phyloP scores from a whole-genome alignment of 192 early-diverging fungal species.

The Backusella liffmaniae region DNA sequence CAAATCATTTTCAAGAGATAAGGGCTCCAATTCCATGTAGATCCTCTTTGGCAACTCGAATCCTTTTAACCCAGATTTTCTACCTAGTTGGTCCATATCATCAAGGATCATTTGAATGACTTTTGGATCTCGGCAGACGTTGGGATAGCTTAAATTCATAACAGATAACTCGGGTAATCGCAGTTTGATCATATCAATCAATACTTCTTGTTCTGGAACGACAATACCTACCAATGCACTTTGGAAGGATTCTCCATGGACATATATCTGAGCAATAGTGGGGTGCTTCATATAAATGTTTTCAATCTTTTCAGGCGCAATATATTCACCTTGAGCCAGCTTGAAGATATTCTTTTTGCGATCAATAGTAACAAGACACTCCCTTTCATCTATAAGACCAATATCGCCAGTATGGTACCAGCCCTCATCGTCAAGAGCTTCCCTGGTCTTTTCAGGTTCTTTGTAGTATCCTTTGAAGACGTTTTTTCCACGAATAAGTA shows the following conservation, averaged over 20 bases:
- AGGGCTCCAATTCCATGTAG: slow-evolving; percentile 66
- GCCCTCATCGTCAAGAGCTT: slow-evolving; percentile 75
- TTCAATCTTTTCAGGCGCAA: slow-evolving; percentile 92
- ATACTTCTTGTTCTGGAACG: slow-evolving; percentile 53
- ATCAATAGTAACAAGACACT: slow-evolving; percentile 76
- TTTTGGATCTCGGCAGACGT: slow-evolving; percentile 47
- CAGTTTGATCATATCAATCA: slow-evolving; percentile 41
- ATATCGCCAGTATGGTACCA: slow-evolving; percentile 78
- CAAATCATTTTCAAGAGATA: slow-evolving; percentile 77
- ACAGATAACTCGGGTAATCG: neutral
- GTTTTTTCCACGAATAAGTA: slow-evolving; percentile 75
- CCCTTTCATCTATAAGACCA: slow-evolving; percentile 32
- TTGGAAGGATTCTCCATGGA: slow-evolving; percentile 53
- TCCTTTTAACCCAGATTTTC: slow-evolving; percentile 39
- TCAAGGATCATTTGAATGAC: slow-evolving; percentile 50
- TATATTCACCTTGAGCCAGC: slow-evolving; percentile 60
- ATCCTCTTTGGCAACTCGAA: slow-evolving; percentile 81
- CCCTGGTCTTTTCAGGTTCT: slow-evolving; percentile 70
- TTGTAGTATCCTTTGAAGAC: slow-evolving; percentile 86
- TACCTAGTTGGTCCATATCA: slow-evolving; percentile 54
- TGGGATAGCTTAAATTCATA: slow-evolving; percentile 40
- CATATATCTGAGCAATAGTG: slow-evolving; percentile 49
- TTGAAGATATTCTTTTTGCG: slow-evolving; percentile 85
- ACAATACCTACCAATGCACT: slow-evolving; percentile 46
- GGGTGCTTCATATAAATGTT: slow-evolving; percentile 47